phyloP scores from a whole-genome alignment of 495 filamentous ascomycete genomes.

The Neurospora sp. region DNA sequence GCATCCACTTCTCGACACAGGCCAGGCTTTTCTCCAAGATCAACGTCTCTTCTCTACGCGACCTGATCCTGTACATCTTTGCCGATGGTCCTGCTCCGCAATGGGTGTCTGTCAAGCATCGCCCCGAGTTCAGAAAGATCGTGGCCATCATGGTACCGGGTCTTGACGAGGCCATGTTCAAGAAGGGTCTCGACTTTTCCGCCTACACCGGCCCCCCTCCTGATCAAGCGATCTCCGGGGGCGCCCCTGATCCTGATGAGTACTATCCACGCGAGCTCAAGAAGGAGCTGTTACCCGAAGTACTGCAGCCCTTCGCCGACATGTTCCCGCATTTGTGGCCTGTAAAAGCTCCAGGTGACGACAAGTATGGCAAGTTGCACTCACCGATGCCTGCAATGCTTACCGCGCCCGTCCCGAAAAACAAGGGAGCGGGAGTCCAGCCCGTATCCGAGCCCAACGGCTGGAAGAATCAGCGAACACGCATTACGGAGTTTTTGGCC shows the following conservation, averaged over 20 bases:
- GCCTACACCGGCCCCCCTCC: slow-evolving; percentile 25
- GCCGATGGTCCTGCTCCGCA: slow-evolving; percentile 75
- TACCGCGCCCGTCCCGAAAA: slow-evolving; percentile 53
- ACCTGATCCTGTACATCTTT: slow-evolving; percentile 76
- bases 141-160: slow-evolving; percentile 94
- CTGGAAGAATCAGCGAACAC: slow-evolving; percentile 60
- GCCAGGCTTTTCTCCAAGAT: slow-evolving; percentile 62
- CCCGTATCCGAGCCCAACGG: slow-evolving; percentile 47
- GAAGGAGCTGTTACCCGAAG: slow-evolving; percentile 46
- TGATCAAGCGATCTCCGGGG: slow-evolving; percentile 22
- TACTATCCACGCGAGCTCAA: slow-evolving; percentile 65
- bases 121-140: slow-evolving; percentile 65
- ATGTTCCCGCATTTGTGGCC: slow-evolving; percentile 89
- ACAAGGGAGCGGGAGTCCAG: slow-evolving; percentile 50
- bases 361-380: slow-evolving; percentile 64
- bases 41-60: slow-evolving; percentile 69
- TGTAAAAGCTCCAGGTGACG: slow-evolving; percentile 73
- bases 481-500: slow-evolving; percentile 66
- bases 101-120: slow-evolving; percentile 75
- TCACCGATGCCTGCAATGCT: slow-evolving; percentile 75
- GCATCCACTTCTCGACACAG: slow-evolving; percentile 56
- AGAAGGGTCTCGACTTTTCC: slow-evolving; percentile 49
- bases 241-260: slow-evolving; percentile 43
- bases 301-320: slow-evolving; percentile 61
- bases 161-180: slow-evolving; percentile 82